Base-by-base conservation (phyloP, 805 yeast genomes). In the Lachancea lanzarotensis region DNA sequence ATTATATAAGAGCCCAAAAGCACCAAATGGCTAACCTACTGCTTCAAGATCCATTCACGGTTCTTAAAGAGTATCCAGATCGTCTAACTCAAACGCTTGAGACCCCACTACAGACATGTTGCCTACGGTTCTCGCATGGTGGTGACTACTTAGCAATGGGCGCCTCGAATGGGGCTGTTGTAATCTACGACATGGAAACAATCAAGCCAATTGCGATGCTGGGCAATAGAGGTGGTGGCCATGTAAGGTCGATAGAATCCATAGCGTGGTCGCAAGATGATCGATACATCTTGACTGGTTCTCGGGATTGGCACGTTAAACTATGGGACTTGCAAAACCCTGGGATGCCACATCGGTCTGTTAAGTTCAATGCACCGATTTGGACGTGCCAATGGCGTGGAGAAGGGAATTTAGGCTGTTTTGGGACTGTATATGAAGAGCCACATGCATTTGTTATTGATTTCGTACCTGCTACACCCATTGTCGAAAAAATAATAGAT, bases 71-170 rank as follows among this genome's bases (percentile, higher is more conserved):
- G 59, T 90, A 77, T 55, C 98, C 98, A 0, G 96, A 90, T 49
- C 75, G 82, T 1, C 74, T 87, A n/a, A 75, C 84, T 1, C 80
- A 80, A 48, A 80, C 90, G 0, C 66, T 88, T 11, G 60, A 55
- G 36, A 76, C 76, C 11, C 79, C 78, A 44, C 82, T 88, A 1
- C 79, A 75, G 36, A 73, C 86, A 0, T 83, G 87, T 8, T 78
- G 78, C 47, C 72, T 89, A 33, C 77, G 75, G 58, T 85, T 79
- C 68, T 85, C 79, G 53, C 66, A 74, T 7, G 77, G 77, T 42
- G 97, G 97, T 5, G 95, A 87, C 60, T 90, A 90, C 57, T 63
- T 89, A 3, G 96, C 96, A 0, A 75, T 84, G 2, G 96, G 96
- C 0, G 67, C 82, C 29, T 68, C 75, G 3, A 84, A 83, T 59